These are phyloP conservation scores for Trichophyton verrucosum DNA, from an alignment of 2,329 filamentous ascomycete species.

Conservation along the genomic window DNA sequence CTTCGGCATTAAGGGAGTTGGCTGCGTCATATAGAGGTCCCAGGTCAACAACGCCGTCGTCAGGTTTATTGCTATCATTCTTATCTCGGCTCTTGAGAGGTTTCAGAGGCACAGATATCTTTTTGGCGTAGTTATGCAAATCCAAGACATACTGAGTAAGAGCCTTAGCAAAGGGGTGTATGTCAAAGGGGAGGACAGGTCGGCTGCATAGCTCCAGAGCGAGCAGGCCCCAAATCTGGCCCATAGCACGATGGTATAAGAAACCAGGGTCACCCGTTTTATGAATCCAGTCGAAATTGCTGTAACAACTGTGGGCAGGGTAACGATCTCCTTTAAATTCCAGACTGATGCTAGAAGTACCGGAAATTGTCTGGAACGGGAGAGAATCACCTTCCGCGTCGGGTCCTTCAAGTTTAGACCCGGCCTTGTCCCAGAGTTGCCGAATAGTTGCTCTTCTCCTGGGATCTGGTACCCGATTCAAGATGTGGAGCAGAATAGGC, in stretches of 20 bases:
- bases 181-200: conserved; percentile 69
- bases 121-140: conserved; percentile 52
- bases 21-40: conserved; percentile 52
- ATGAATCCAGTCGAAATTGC: conserved; percentile 78
- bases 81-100: conserved; percentile 6
- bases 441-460: conserved; percentile 57
- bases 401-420: conserved; percentile 51
- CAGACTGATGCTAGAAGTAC: conserved; percentile 77
- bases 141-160: conserved; percentile 54
- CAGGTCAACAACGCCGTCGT: conserved; percentile 37
- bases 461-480: conserved; percentile 65
- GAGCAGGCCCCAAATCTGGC: conserved; percentile 68
- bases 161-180: conserved; percentile 57
- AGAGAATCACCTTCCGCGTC: conserved; percentile 72
- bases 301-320: conserved; percentile 75
- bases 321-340: conserved; percentile 56
- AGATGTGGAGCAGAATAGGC: conserved; percentile 56
- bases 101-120: conserved; percentile 35
- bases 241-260: conserved; percentile 64
- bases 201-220: conserved; percentile 73
- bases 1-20: conserved; percentile 45
- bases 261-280: conserved; percentile 71
- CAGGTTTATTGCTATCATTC: conserved; percentile 1
- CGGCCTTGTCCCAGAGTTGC: conserved; percentile 58
- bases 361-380: conserved; percentile 82